Percentiles rank a stretch among this genome's conserved stretches.
phyloP scores from a whole-genome alignment of 148 eudicot genomes.

The Polygonum maritimum region DNA sequence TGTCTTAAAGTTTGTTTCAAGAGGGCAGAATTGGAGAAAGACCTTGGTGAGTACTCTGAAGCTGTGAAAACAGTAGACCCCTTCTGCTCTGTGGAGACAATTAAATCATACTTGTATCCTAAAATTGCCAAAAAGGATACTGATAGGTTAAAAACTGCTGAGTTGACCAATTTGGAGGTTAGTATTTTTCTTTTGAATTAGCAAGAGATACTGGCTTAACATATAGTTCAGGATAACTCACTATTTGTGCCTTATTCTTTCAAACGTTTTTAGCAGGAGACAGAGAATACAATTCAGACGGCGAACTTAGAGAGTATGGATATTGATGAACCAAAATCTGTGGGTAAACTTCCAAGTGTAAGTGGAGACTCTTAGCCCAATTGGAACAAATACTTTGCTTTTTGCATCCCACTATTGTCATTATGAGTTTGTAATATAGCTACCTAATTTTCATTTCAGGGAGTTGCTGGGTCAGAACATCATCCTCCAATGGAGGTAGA shows the following conservation, averaged over 20 bases:
- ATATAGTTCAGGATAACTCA: background rate
- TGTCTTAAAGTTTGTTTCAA: constrained; percentile 60
- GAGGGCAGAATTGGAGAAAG: constrained; percentile 51
- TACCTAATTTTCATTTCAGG: constrained; percentile 27
- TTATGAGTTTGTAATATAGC: background rate
- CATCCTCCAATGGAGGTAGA: constrained; percentile 27
- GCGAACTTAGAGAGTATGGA: background rate
- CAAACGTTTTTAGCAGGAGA: background rate
- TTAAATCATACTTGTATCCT: constrained; percentile 50
- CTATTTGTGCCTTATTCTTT: background rate
- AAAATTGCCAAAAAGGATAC: constrained; percentile 33
- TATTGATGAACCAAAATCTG: background rate
- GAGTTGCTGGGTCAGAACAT: constrained; percentile 14
- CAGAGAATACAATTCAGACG: background rate
- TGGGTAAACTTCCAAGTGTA: background rate
- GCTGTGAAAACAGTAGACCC: constrained; percentile 70
- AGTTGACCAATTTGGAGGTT: constrained; percentile 46
- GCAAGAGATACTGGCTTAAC: background rate
- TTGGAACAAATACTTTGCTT: background rate
- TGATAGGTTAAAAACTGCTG: constrained; percentile 14
- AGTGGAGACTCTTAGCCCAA: background rate
- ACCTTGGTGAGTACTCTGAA: constrained; percentile 47
- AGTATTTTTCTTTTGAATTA: constrained; percentile 12
- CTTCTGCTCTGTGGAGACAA: constrained; percentile 59
- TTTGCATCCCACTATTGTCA: background rate